Base-by-base conservation (phyloP, 2,329 filamentous ascomycete genomes). In the Cercospora canescens region DNA sequence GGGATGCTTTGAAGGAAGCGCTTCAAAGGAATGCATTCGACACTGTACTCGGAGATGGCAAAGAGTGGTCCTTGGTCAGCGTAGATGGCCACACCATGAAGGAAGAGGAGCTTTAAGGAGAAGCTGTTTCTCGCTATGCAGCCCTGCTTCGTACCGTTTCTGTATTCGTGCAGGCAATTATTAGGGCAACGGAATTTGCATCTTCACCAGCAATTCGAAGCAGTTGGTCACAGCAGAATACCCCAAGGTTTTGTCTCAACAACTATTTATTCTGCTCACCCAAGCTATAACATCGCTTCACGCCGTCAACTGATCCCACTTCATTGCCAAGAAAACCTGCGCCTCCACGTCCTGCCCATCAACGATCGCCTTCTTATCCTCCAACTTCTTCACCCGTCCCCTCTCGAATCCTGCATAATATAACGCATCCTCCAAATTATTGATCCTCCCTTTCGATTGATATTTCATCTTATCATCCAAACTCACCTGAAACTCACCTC, bases 31-130 rank as follows among this genome's bases (percentile, higher is more conserved):
- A 70, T 60, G 72, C 73, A n/a, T 73, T 67, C 58, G 64, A 73
- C 58, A 73, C 75, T 7, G 74, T 70, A 9, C 45, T 73, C 3
- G 67, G 69, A 3, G 57, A 70, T 26, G 67, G 63, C 4, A 57
- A 39, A 4, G 62, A 66, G 5, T 77, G 75, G 74, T 67, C 68
- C 1, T 64, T 76, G 9, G 70, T 74, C 24, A 77, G 75, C 56
- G 73, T 76, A 1, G 57, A 65, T 32, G 74, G 75, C 8, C 74
- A 76, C 52, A 69, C 72, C 12, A 58, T 66, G 34, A 65, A 67
- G 58, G 75, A 77, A 58, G 69, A 73, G 48, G 75, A 76, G 60
- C 62, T 77, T 24, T 76, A n/a, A 56, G 26, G 24, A n/a, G n/a
- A n/a, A n/a, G n/a, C n/a, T n/a, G n/a, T n/a, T n/a, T n/a, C n/a